Evolutionary conservation across 2,329 filamentous ascomycete species (phyloP).

Genomic region (Ophiostoma himal-ulmi): DNA sequence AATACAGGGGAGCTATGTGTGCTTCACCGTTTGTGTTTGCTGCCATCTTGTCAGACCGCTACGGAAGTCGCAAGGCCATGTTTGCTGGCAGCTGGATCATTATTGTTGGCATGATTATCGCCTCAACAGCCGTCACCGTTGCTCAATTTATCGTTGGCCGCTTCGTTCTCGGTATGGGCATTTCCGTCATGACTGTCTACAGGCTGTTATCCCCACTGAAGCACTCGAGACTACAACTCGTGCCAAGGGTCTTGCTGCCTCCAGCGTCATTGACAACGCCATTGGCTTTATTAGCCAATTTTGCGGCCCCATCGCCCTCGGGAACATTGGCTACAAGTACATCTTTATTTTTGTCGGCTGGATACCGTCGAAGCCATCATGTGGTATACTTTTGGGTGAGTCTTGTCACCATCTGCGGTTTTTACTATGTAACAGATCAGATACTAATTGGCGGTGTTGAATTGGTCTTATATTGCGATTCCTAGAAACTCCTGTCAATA

Average conservation of each 20-base stretch:
- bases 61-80: neutral
- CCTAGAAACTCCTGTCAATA: too few relatives aligned
- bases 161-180: neutral
- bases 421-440: neutral
- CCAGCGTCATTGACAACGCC: slow-evolving; percentile 40
- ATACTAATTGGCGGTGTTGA: slow-evolving; percentile 33
- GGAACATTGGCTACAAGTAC: slow-evolving; percentile 40
- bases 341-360: slow-evolving; percentile 34
- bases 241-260: slow-evolving; percentile 46
- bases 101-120: neutral
- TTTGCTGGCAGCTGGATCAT: neutral
- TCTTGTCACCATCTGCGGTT: neutral
- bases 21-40: neutral
- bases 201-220: slow-evolving; percentile 44
- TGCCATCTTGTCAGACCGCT: neutral
- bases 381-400: neutral
- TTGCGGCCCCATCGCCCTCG: slow-evolving; percentile 41
- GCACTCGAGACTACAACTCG: slow-evolving; percentile 45
- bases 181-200: slow-evolving; percentile 30
- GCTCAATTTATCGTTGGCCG: neutral
- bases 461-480: too few relatives aligned
- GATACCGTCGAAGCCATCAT: neutral
- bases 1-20: neutral
- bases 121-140: neutral
- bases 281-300: slow-evolving; percentile 47